phyloP scores from a whole-genome alignment of 2,329 filamentous ascomycete genomes.

The Talaromyces sp. region DNA sequence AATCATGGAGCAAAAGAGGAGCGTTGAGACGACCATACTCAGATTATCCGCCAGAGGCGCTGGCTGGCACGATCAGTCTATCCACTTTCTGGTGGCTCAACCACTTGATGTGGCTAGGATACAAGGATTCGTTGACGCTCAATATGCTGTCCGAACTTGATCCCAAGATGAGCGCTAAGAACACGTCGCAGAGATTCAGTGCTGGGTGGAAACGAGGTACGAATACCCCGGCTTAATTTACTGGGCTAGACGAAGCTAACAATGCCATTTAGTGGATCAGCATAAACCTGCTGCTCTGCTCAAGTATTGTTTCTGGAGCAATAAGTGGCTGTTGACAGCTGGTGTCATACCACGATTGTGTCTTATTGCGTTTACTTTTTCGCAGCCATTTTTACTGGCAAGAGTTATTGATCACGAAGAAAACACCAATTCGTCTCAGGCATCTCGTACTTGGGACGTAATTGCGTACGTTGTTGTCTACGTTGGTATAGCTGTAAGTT shows the following conservation, averaged over 20 bases:
- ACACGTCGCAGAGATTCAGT: slow-evolving; percentile 23
- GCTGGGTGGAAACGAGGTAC: background rate
- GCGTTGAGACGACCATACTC: background rate
- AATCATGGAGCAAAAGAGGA: slow-evolving; percentile 1
- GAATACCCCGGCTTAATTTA: background rate
- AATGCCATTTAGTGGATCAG: background rate
- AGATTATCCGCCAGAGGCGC: background rate
- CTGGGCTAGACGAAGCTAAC: background rate
- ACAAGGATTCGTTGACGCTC: slow-evolving; percentile 38
- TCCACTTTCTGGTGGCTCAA: slow-evolving; percentile 50
- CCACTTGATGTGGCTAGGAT: slow-evolving; percentile 49
- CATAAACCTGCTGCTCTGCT: slow-evolving; percentile 28
- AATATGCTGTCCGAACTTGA: slow-evolving; percentile 47
- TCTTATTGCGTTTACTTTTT: slow-evolving; percentile 37
- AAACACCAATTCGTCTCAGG: slow-evolving; percentile 28
- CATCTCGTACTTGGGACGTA: slow-evolving; percentile 39
- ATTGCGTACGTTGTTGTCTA: slow-evolving; percentile 47
- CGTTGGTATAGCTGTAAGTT: slow-evolving; percentile 41
- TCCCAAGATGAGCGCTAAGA: slow-evolving; percentile 43
- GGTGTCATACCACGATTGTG: slow-evolving; percentile 33
- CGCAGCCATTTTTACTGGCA: slow-evolving; percentile 40
- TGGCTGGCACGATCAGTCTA: background rate
- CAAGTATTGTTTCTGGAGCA: slow-evolving; percentile 29
- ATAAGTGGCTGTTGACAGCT: slow-evolving; percentile 35
- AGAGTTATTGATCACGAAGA: slow-evolving; percentile 36